These are phyloP conservation scores for Cercospora sp. DNA, from an alignment of 2,329 filamentous ascomycete species.

Conservation along the genomic window DNA sequence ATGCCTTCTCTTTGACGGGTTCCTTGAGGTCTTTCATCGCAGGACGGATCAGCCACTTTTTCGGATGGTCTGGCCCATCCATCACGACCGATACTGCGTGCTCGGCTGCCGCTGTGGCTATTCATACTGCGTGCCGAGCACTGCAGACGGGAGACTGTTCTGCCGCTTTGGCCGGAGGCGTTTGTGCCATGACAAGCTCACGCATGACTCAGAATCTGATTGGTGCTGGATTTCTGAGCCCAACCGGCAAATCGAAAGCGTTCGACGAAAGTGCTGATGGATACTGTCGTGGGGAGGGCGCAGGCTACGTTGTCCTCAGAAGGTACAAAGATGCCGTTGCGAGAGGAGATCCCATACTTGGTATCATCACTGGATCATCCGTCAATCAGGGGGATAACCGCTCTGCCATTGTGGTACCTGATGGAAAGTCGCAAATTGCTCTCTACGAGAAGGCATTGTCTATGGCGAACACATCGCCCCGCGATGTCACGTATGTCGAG, in stretches of 20 bases:
- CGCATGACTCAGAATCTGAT: slow-evolving; percentile 39
- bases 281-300: slow-evolving; percentile 39
- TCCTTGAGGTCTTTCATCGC: neutral
- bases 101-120: slow-evolving; percentile 37
- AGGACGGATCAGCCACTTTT: slow-evolving; percentile 37
- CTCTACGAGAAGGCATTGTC: neutral
- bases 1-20: slow-evolving; percentile 40
- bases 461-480: slow-evolving; percentile 15
- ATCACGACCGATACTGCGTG: slow-evolving; percentile 41
- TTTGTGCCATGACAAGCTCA: slow-evolving; percentile 38
- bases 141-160: slow-evolving; percentile 35
- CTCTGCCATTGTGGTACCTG: slow-evolving; percentile 30
- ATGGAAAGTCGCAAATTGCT: neutral
- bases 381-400: slow-evolving; percentile 35
- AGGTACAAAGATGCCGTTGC: slow-evolving; percentile 34
- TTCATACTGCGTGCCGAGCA: slow-evolving; percentile 36
- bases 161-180: slow-evolving; percentile 41
- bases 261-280: slow-evolving; percentile 31
- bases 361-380: slow-evolving; percentile 28
- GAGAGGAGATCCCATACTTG: slow-evolving; percentile 37
- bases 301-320: slow-evolving; percentile 32
- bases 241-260: slow-evolving; percentile 50
- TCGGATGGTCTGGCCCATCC: slow-evolving; percentile 46
- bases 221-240: slow-evolving; percentile 46
- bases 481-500: slow-evolving; percentile 13